Evolutionary conservation across 2,329 filamentous ascomycete genomes (phyloP).

Genomic region (Colletotrichum sp.): DNA sequence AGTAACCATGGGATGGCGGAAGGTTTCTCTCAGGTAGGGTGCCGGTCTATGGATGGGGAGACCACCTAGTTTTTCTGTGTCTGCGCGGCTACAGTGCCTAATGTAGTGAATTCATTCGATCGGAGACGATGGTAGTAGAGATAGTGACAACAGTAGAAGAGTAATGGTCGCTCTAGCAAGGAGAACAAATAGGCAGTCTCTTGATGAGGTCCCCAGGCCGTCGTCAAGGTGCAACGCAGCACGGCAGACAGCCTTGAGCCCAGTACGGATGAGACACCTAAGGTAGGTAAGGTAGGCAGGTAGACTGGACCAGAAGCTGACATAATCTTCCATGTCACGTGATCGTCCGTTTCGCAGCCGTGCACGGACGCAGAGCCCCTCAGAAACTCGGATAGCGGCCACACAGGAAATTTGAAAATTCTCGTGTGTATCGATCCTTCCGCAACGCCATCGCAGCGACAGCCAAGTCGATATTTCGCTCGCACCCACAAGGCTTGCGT

Average conservation of each 20-base stretch:
- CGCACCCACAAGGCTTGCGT: constrained; percentile 38
- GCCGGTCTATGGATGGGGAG: neutral
- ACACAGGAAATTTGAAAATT: constrained; percentile 53
- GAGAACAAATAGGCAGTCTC: neutral
- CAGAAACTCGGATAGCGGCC: constrained; percentile 45
- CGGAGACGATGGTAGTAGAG: neutral
- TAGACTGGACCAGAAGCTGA: neutral
- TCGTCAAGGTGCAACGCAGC: neutral
- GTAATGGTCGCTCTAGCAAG: neutral
- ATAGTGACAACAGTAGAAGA: neutral
- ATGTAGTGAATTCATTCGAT: neutral
- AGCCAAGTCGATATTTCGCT: constrained; percentile 39
- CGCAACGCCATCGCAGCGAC: constrained; percentile 35
- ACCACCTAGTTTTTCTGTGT: neutral
- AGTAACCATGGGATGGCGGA: neutral
- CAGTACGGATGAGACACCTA: too few relatives aligned
- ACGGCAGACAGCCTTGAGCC: neutral
- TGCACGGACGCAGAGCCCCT: constrained; percentile 38
- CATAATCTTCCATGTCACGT: constrained; percentile 34
- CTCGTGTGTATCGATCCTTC: constrained; percentile 33
- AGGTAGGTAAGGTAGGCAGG: neutral
- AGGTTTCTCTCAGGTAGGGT: neutral
- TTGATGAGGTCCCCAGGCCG: neutral
- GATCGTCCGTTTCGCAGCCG: constrained; percentile 23
- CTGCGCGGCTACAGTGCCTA: neutral